Evolutionary conservation across 345 rosid species (phyloP), one percentile per base, ranked within the genome.

Genomic region (Dipteronia dyeriana): DNA sequence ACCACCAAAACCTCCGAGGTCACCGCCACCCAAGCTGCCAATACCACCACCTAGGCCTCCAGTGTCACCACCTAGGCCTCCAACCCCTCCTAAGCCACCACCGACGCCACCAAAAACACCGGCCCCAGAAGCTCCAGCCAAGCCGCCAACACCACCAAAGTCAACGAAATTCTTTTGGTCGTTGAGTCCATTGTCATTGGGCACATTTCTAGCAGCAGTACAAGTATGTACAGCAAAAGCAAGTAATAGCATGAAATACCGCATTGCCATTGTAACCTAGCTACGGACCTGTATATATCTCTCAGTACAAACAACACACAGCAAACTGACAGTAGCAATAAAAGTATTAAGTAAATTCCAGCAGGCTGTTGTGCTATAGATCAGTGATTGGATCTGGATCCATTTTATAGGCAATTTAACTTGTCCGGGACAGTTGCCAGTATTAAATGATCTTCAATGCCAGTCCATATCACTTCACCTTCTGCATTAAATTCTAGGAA

Each of bases 111-210:
- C 73, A 7, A 84, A 85, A 59, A 74, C 67, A 4, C 29, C 75
- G 16, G 81, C 85, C 0, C 70, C 79, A 8, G 57, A 41, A n/a
- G 76, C 76, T 22, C 79, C 79, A 43, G 71, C 88, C 49, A 80
- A 76, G 75, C 91, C 92, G 43, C 91, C 92, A 26, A 89, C 78
- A 0, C 92, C 91, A 79, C 76, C 88, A n/a, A 68, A 89, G 11
- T 78, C 85, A 45, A 81, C 67, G 47, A 86, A 85, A 79, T 82
- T 89, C 88, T 88, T 89, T 73, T 89, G 88, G 86, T 89, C 93
- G 31, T 83, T 79, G 19, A 89, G 90, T 74, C 93, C 93, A 56
- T 82, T 84, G 51, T 59, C 84, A 26, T 71, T 26, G 22, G 87
- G 88, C 75, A 66, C 80, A 25, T 89, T 82, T 78, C 91, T 87